A percentile compares a stretch with the other conserved stretches of the same genome.
Evolutionary conservation across 306 rosid species (phyloP).

Genomic region (Cercis canadensis): DNA sequence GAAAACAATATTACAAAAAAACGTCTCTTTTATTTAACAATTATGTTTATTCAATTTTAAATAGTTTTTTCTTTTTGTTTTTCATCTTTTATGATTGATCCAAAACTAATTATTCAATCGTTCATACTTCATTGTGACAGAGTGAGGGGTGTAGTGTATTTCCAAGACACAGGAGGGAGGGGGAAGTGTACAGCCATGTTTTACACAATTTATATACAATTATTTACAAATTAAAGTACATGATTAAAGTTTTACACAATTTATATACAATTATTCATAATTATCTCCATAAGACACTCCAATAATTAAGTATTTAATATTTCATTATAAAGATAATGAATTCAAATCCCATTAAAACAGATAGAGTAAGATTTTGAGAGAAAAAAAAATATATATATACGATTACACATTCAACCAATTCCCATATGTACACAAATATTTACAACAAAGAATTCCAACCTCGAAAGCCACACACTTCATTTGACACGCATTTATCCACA

Average conservation of each 20-base stretch:
- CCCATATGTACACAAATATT: conserved; percentile 44
- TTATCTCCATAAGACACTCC: no score
- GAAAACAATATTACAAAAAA: no score
- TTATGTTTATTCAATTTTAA: no score
- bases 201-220: background rate
- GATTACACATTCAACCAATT: conserved; percentile 36
- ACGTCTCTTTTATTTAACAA: no score
- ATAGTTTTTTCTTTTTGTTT: no score
- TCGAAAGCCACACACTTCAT: conserved; percentile 42
- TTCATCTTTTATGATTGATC: no score
- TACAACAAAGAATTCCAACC: conserved; percentile 60
- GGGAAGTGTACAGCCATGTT: conserved; percentile 10
- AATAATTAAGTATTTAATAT: no score
- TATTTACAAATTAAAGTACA: no score
- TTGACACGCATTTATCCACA: conserved; percentile 27
- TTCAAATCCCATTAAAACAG: no score
- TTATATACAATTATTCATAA: conserved; percentile 30
- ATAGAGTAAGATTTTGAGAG: background rate
- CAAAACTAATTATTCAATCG: no score
- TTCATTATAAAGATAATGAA: no score
- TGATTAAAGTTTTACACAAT: background rate
- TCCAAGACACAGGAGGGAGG: background rate
- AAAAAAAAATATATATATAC: conserved; percentile 12
- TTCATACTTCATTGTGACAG: background rate
- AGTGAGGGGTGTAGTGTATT: background rate